Evolutionary conservation across 2,329 filamentous ascomycete genomes (phyloP).

Genomic region (Pyricularia sp.): DNA sequence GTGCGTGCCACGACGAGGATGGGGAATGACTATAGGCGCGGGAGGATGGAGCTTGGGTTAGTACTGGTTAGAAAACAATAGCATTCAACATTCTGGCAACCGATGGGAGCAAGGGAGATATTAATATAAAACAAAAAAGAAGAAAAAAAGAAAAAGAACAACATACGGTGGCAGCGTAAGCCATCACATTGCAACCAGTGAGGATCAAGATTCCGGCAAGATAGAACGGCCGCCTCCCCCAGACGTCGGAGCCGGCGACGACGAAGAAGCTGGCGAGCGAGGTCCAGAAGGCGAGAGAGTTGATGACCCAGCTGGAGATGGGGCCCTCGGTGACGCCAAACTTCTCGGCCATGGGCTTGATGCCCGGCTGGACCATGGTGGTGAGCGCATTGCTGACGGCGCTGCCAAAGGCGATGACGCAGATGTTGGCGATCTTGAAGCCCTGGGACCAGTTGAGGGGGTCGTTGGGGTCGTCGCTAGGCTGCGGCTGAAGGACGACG

Average conservation of each 20-base stretch:
- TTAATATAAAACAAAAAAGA: not conserved
- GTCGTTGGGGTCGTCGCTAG: slow-evolving; percentile 84
- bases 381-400: not conserved
- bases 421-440: not conserved
- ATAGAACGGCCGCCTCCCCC: slow-evolving; percentile 5
- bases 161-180: not conserved
- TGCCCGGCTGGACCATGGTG: slow-evolving; percentile 3
- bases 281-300: slow-evolving; percentile 5
- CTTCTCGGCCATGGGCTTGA: slow-evolving; percentile 2
- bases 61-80: too few species aligned
- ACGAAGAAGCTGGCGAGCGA: slow-evolving; percentile 7
- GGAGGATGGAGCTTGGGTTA: not conserved
- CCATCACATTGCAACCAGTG: slow-evolving; percentile 2
- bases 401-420: slow-evolving; percentile 1
- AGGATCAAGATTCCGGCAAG: slow-evolving; percentile 2
- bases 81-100: too few species aligned
- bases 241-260: slow-evolving; percentile 3
- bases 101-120: too few species aligned
- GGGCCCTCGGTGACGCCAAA: not conserved
- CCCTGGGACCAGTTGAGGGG: slow-evolving; percentile 58
- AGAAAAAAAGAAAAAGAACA: not conserved
- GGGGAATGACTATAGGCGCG: not conserved
- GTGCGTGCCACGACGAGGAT: slow-evolving; percentile 3
- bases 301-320: slow-evolving; percentile 2
- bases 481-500: slow-evolving; percentile 81